Base-by-base conservation (phyloP, 176 grass and related monocot species). In the Typha latifolia region DNA sequence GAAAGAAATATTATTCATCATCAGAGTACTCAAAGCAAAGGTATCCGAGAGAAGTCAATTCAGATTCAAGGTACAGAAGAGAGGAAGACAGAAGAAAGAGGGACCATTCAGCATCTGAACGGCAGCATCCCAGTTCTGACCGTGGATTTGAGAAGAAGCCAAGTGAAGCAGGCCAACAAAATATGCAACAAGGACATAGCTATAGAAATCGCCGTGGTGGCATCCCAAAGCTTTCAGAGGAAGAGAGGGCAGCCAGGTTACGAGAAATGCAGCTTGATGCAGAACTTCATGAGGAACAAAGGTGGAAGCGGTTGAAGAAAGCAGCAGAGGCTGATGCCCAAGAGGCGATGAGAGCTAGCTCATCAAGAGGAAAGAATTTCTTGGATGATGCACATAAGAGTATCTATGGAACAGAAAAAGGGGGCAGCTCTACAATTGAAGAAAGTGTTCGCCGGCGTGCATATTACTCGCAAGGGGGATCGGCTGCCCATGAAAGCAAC, bases 201-300 rank as follows among this genome's bases (percentile, higher is more conserved):
- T 56, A 68, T 19, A 81, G 76, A 51, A 81, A 73, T 13, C 80
- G 76, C 16, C 80, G 78, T 16, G 78, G 79, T 15, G 89, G 86
- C 0, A 73, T 93, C 12, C 89, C 78, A 51, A 90, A 93, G 57
- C 89, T 99, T 83, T 80, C 89, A 0, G 89, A 89, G 77, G 85
- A 99, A 79, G 94, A 99, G 73, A 93, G 89, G 66, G 89, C 80
- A 67, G 85, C 86, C 62, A 62, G 85, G 15, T 51, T 93, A 64
- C 81, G 65, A 26, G 87, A 99, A 62, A 99, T 99, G 94, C 76
- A 87, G 68, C 53, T 71, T 16, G 89, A 99, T 13, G 94, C 81
- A 5, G 94, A 93, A 43, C 67, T 93, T 49, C 94, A 93, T 7
- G 94, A 99, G 65, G 94, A 99, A 61, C 94, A 99, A 59, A 92